phyloP scores from a whole-genome alignment of 352 stramenopile genomes.

The Pythium brachiatum region DNA sequence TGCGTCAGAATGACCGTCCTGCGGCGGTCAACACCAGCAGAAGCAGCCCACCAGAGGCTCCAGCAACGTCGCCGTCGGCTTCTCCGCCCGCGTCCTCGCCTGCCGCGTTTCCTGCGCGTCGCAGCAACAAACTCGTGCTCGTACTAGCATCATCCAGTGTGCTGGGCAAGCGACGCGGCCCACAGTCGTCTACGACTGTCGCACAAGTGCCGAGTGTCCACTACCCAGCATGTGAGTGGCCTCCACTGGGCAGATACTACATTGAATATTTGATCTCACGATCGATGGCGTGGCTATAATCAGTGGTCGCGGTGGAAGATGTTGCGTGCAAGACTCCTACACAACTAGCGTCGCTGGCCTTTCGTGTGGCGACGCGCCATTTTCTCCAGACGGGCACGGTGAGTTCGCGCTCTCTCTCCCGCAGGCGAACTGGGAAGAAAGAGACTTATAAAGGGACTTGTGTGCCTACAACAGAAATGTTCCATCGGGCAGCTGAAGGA shows the following conservation, averaged over 20 bases:
- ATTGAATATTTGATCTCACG: not conserved
- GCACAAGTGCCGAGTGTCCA: not conserved
- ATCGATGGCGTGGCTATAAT: not conserved
- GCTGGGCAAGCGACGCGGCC: slow-evolving; percentile 12
- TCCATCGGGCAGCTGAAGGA: not conserved
- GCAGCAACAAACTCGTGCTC: slow-evolving; percentile 19
- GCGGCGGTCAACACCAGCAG: not conserved
- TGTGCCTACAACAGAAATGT: not conserved
- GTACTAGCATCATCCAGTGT: slow-evolving; percentile 1
- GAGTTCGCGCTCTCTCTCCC: not conserved
- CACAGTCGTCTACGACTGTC: not conserved
- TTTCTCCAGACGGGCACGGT: slow-evolving; percentile 16
- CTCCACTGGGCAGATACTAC: not conserved
- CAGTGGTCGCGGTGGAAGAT: not conserved
- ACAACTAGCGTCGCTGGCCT: slow-evolving; percentile 1
- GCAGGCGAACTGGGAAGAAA: not conserved
- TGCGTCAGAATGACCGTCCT: not conserved
- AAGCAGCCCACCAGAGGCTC: not conserved
- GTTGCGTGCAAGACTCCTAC: not conserved
- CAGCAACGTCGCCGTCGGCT: slow-evolving; percentile 6
- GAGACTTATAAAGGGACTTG: not conserved
- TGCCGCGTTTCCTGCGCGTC: not conserved
- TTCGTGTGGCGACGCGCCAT: slow-evolving; percentile 19
- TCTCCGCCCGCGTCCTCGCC: slow-evolving; percentile 2
- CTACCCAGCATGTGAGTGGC: slow-evolving; percentile 9